Percentiles rank a stretch among this genome's conserved stretches.
Conservation (phyloP, 2,329 filamentous ascomycete species). For the Amesomyces nigricolor region DNA sequence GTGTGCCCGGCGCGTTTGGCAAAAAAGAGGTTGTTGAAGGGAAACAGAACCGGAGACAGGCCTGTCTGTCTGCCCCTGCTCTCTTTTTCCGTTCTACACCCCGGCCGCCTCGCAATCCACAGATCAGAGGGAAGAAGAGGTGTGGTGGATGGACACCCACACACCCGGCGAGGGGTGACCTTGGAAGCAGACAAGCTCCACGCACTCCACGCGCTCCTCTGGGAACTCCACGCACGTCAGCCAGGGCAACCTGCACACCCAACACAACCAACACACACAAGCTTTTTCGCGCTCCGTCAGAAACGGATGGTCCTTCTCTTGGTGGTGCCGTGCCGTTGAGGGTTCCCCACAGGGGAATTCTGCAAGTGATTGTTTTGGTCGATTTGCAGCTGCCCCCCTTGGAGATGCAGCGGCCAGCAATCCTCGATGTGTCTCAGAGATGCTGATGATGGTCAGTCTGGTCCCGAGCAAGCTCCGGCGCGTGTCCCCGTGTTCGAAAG, state of each 20-base stretch:
- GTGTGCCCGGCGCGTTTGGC: slow-evolving; percentile 13
- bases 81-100: slow-evolving; percentile 12
- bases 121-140: background rate
- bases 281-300: background rate
- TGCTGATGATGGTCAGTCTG: slow-evolving; percentile 10
- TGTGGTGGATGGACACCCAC: slow-evolving; percentile 3
- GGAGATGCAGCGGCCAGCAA: background rate
- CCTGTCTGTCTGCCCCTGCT: background rate
- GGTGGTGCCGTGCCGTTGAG: background rate
- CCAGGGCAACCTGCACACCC: slow-evolving; percentile 1
- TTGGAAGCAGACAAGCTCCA: background rate
- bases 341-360: background rate
- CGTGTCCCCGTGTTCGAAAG: slow-evolving; percentile 14
- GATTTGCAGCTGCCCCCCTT: background rate
- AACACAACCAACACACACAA: slow-evolving; percentile 1
- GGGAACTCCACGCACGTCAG: slow-evolving; percentile 1
- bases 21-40: slow-evolving; percentile 13
- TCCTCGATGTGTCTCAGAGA: slow-evolving; percentile 21
- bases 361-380: slow-evolving; percentile 10
- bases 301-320: background rate
- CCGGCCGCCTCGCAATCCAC: slow-evolving; percentile 7
- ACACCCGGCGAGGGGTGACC: background rate
- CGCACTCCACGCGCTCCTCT: background rate
- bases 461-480: slow-evolving; percentile 16
- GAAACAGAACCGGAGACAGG: slow-evolving; percentile 14